These are phyloP conservation scores for Paecilomyces sp. DNA, from an alignment of 2,329 filamentous ascomycete species.

Conservation along the genomic window DNA sequence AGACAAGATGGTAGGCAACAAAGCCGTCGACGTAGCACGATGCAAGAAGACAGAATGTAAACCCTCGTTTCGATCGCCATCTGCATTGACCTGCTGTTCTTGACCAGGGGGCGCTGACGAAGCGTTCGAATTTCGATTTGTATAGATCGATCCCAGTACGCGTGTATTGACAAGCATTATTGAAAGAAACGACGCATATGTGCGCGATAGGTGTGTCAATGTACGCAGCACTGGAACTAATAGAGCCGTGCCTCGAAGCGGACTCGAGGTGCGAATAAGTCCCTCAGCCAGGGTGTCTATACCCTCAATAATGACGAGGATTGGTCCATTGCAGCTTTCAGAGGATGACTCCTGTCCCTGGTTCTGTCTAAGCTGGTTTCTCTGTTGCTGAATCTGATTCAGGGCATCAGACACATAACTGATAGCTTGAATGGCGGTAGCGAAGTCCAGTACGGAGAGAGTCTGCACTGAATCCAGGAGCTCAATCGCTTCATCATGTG, in stretches of 20 bases:
- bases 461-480: conserved; percentile 26
- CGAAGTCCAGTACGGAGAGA: conserved; percentile 24
- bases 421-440: conserved; percentile 22
- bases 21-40: conserved; percentile 4
- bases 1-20: conserved; percentile 25
- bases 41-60: conserved; percentile 20
- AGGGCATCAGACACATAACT: conserved; percentile 20
- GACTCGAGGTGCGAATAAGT: conserved; percentile 31
- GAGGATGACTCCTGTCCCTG: neutral
- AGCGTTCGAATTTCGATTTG: neutral
- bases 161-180: conserved; percentile 31
- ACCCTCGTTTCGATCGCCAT: conserved; percentile 8
- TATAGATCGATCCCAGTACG: conserved; percentile 1
- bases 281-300: conserved; percentile 30
- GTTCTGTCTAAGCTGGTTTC: conserved; percentile 1
- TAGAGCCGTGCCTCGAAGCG: conserved; percentile 24
- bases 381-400: conserved; percentile 10
- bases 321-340: neutral
- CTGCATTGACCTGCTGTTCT: no score
- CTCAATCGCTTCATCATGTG: conserved; percentile 21
- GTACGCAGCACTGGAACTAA: conserved; percentile 24
- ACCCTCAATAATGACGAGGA: conserved; percentile 26
- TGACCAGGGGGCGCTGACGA: no score
- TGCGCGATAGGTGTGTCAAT: conserved; percentile 25
- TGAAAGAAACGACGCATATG: conserved; percentile 20